Conservation (phyloP, 1,284 basidiomycete species). For the Ustilago shanxiensis region DNA sequence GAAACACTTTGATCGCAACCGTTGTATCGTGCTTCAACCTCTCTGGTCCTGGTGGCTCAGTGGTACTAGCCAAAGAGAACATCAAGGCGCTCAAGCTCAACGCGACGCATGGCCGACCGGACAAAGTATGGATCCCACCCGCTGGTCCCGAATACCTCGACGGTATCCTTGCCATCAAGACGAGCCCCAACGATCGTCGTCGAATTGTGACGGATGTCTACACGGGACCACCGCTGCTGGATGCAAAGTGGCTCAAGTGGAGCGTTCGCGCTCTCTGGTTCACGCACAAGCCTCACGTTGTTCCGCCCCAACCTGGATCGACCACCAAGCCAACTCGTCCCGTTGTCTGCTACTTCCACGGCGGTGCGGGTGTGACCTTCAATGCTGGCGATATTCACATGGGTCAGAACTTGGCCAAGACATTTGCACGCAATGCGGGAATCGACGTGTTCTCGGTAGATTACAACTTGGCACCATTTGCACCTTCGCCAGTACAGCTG, state of each 20-base stretch:
- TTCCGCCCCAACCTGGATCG: slow-evolving; percentile 41
- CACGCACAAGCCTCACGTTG: slow-evolving; percentile 52
- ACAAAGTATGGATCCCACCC: slow-evolving; percentile 65
- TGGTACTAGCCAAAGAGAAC: slow-evolving; percentile 45
- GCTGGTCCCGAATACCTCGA: slow-evolving; percentile 59
- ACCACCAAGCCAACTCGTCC: slow-evolving; percentile 38
- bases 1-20: slow-evolving; percentile 51
- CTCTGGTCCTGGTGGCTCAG: slow-evolving; percentile 62
- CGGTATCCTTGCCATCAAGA: slow-evolving; percentile 62
- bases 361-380: slow-evolving; percentile 67
- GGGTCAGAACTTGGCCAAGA: slow-evolving; percentile 60
- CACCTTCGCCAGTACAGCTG: slow-evolving; percentile 60
- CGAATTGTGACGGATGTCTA: slow-evolving; percentile 47
- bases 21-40: slow-evolving; percentile 54
- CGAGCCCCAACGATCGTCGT: slow-evolving; percentile 43
- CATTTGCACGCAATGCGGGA: slow-evolving; percentile 46
- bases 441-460: slow-evolving; percentile 68
- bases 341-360: slow-evolving; percentile 68
- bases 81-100: slow-evolving; percentile 57
- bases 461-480: slow-evolving; percentile 65
- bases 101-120: slow-evolving; percentile 42
- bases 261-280: slow-evolving; percentile 64
- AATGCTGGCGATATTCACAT: slow-evolving; percentile 65
- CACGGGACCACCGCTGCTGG: slow-evolving; percentile 62
- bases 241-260: slow-evolving; percentile 64